Conservation (phyloP, 2,329 filamentous ascomycete genomes). For the Trichophyton benhamiae region DNA sequence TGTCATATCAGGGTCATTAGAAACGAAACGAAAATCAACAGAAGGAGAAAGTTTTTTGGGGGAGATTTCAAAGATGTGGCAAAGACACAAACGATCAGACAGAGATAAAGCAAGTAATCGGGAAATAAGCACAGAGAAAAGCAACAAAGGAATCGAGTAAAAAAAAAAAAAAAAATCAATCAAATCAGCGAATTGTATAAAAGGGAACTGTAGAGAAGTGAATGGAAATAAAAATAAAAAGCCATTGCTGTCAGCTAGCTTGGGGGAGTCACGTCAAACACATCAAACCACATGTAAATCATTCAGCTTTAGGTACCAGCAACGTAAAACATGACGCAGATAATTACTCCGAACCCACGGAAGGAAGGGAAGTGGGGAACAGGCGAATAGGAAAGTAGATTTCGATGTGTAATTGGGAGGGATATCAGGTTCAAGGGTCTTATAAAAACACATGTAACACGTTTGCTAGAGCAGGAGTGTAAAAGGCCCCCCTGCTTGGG, state of each 20-base stretch:
- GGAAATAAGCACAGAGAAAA: no score
- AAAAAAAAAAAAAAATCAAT: background rate
- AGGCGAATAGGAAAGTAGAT: background rate
- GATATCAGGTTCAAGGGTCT: background rate
- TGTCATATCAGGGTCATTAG: slow-evolving; percentile 7
- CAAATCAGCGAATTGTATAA: slow-evolving; percentile 1
- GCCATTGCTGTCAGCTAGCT: background rate
- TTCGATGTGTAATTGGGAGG: background rate
- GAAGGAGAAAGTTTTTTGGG: slow-evolving; percentile 4
- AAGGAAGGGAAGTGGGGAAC: background rate
- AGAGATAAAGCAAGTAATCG: background rate
- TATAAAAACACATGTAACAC: slow-evolving; percentile 4
- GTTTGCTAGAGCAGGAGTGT: background rate
- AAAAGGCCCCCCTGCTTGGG: background rate
- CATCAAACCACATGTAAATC: background rate
- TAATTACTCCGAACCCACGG: background rate
- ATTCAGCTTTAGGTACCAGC: background rate
- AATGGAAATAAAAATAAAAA: background rate
- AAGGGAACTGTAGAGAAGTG: background rate
- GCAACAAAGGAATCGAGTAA: background rate
- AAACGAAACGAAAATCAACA: background rate
- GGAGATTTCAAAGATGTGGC: background rate
- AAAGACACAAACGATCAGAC: background rate
- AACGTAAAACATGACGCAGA: background rate
- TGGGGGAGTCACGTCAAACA: background rate